Conservation (phyloP, 2,329 filamentous ascomycete species). For the Chaetomiaceae sp. region DNA sequence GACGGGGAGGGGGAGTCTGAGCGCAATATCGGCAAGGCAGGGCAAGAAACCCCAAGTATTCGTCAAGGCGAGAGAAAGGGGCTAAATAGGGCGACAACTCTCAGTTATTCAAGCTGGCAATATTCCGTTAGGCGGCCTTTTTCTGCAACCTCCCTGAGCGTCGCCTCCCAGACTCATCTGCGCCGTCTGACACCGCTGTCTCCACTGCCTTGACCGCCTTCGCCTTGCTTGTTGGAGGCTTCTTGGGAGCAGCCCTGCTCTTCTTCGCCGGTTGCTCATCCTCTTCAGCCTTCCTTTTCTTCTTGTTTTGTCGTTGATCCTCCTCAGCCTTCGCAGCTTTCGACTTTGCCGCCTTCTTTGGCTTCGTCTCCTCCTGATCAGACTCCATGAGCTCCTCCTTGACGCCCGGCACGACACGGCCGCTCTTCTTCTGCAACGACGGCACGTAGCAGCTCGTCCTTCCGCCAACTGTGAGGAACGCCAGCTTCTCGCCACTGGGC, state of each 20-base stretch:
- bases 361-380: conserved; percentile 20
- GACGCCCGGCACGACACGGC: conserved; percentile 37
- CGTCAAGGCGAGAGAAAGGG: too few species aligned
- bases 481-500: conserved; percentile 80
- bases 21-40: too few species aligned
- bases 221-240: not conserved
- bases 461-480: conserved; percentile 83
- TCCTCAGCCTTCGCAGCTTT: conserved; percentile 17
- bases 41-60: too few species aligned
- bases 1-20: too few species aligned
- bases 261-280: conserved; percentile 15
- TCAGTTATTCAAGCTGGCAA: not conserved
- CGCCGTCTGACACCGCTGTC: not conserved
- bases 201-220: conserved; percentile 7
- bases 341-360: conserved; percentile 7
- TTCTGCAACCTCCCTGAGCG: conserved; percentile 28
- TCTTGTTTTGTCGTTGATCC: conserved; percentile 10
- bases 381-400: conserved; percentile 41
- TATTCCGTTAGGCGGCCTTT: conserved; percentile 7
- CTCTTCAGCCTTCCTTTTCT: conserved; percentile 13
- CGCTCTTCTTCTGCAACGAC: conserved; percentile 75
- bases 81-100: too few species aligned
- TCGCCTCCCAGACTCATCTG: conserved; percentile 17
- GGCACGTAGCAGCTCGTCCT: conserved; percentile 88
- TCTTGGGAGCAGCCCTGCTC: conserved; percentile 6